Evolutionary conservation across 176 grass and related monocot species (phyloP).

Genomic region (Paspalum vaginatum): DNA sequence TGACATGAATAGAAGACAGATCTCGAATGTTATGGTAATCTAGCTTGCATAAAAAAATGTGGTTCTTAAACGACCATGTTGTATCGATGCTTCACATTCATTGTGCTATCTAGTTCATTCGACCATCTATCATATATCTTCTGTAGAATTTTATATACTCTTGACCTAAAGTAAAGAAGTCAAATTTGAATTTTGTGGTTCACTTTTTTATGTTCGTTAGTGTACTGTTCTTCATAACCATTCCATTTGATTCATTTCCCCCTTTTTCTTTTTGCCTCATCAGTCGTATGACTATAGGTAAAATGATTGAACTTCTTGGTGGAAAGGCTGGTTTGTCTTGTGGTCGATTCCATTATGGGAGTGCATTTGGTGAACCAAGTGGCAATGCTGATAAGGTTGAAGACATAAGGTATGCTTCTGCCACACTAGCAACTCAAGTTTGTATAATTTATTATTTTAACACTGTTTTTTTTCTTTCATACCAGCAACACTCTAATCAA

Average conservation of each 20-base stretch:
- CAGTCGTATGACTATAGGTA: constrained; percentile 98
- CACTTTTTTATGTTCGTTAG: not conserved
- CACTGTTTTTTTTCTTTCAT: constrained; percentile 44
- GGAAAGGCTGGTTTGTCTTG: constrained; percentile 96
- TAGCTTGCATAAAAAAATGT: not conserved
- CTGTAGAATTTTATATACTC: not conserved
- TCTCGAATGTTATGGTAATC: not conserved
- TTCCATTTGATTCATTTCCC: constrained; percentile 18
- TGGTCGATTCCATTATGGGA: constrained; percentile 90
- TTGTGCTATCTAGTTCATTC: constrained; percentile 14
- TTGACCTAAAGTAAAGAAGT: not conserved
- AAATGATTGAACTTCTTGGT: constrained; percentile 99
- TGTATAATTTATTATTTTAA: constrained; percentile 7
- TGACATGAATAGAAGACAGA: too few species aligned
- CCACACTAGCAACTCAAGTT: constrained; percentile 24
- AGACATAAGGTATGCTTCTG: constrained; percentile 73
- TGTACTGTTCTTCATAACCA: not conserved
- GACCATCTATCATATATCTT: not conserved
- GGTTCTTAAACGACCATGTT: not conserved
- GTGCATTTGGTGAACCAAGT: constrained; percentile 91
- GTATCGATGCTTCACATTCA: not conserved
- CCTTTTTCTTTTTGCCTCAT: not conserved
- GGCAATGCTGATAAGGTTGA: constrained; percentile 89
- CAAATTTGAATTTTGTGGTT: constrained; percentile 8
- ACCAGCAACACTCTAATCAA: constrained; percentile 75